These are phyloP conservation scores for Aspergillus sclerotiicarbonarius DNA, from an alignment of 495 filamentous ascomycete genomes.

Conservation along the genomic window DNA sequence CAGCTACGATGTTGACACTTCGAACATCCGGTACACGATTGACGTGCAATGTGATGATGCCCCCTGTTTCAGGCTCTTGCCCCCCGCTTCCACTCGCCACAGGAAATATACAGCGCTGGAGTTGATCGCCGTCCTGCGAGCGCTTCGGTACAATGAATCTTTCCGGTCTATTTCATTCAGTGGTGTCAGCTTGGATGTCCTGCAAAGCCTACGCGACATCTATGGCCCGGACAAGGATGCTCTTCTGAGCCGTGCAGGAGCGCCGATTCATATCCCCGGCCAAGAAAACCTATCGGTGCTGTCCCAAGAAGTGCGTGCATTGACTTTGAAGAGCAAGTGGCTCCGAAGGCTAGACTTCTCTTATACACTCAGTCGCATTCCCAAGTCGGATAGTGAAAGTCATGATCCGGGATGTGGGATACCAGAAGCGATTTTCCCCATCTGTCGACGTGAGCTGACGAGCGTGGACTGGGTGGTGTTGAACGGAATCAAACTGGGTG, in stretches of 20 bases:
- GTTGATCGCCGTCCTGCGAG: slow-evolving; percentile 79
- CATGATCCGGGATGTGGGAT: slow-evolving; percentile 74
- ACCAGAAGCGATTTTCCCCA: slow-evolving; percentile 73
- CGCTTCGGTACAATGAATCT: slow-evolving; percentile 87
- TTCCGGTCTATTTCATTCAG: slow-evolving; percentile 84
- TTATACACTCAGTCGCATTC: slow-evolving; percentile 51
- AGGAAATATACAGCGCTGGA: slow-evolving; percentile 69
- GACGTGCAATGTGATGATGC: slow-evolving; percentile 74
- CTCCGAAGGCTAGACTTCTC: slow-evolving; percentile 65
- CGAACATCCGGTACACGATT: slow-evolving; percentile 73
- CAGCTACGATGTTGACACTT: slow-evolving; percentile 70
- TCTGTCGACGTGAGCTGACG: slow-evolving; percentile 69
- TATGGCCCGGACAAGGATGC: slow-evolving; percentile 65
- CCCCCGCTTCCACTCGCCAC: slow-evolving; percentile 54
- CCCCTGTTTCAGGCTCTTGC: slow-evolving; percentile 79
- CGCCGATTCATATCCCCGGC: slow-evolving; percentile 55
- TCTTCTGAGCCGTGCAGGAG: slow-evolving; percentile 54
- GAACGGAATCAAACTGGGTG: slow-evolving; percentile 79
- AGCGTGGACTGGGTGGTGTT: slow-evolving; percentile 79
- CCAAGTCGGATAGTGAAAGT: slow-evolving; percentile 48
- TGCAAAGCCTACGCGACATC: slow-evolving; percentile 61
- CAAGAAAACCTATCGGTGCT: slow-evolving; percentile 60
- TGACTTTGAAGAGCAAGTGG: slow-evolving; percentile 65
- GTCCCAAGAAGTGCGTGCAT: slow-evolving; percentile 69
- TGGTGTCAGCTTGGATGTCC: slow-evolving; percentile 65